Evolutionary conservation across 192 early-diverging fungal species (phyloP).

Genomic region (Physocladia obscura): DNA sequence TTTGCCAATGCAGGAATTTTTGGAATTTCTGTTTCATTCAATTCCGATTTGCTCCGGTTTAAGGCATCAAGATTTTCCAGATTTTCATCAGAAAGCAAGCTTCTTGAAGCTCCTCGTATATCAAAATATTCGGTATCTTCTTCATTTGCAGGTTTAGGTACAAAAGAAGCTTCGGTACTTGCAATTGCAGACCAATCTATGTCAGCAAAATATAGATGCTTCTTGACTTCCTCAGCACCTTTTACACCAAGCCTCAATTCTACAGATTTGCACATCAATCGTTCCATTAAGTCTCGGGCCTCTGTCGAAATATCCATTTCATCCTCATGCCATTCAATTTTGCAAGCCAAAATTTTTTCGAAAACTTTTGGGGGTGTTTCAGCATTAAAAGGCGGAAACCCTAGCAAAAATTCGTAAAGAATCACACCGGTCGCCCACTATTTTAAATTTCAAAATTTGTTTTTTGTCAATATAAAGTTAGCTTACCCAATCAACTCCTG

Average conservation of each 20-base stretch:
- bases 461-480: slow-evolving; percentile 11
- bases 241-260: slow-evolving; percentile 63
- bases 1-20: slow-evolving; percentile 9
- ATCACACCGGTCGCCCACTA: slow-evolving; percentile 87
- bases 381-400: slow-evolving; percentile 81
- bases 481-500: slow-evolving; percentile 83
- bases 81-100: slow-evolving; percentile 33
- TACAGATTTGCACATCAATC: slow-evolving; percentile 63
- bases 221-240: slow-evolving; percentile 75
- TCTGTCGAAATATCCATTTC: slow-evolving; percentile 70
- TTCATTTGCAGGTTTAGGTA: slow-evolving; percentile 69
- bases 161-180: slow-evolving; percentile 71
- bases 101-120: slow-evolving; percentile 64
- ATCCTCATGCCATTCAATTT: slow-evolving; percentile 74
- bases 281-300: slow-evolving; percentile 78
- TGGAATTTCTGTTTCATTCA: not conserved
- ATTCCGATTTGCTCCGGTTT: not conserved
- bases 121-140: slow-evolving; percentile 97
- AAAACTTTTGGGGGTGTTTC: slow-evolving; percentile 75
- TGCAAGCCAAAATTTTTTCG: slow-evolving; percentile 74
- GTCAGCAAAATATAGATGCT: slow-evolving; percentile 71
- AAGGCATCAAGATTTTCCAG: not conserved
- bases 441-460: slow-evolving; percentile 29
- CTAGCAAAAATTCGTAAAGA: slow-evolving; percentile 82
- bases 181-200: slow-evolving; percentile 71